Evolutionary conservation across 352 stramenopile species (phyloP).

Genomic region (Halophytophthora batemanensis): DNA sequence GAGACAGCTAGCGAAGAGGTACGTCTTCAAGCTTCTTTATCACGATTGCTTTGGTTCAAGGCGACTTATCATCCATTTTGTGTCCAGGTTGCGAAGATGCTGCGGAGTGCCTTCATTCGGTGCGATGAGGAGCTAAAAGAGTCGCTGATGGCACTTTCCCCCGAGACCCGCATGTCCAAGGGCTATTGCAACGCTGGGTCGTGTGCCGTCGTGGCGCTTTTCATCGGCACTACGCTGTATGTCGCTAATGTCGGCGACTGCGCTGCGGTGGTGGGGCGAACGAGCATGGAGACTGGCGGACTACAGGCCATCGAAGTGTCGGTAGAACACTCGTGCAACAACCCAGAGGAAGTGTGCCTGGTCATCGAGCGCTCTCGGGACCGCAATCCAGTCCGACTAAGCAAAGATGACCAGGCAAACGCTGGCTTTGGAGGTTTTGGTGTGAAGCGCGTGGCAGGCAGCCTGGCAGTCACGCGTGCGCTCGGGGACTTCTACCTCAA

Average conservation of each 20-base stretch:
- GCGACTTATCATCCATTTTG: background rate
- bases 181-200: conserved; percentile 72
- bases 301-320: conserved; percentile 39
- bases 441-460: conserved; percentile 90
- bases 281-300: conserved; percentile 32
- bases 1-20: conserved; percentile 33
- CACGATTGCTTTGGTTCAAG: background rate
- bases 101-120: conserved; percentile 42
- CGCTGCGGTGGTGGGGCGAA: conserved; percentile 79
- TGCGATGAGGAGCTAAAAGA: conserved; percentile 63
- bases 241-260: conserved; percentile 92
- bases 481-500: conserved; percentile 95
- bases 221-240: conserved; percentile 68
- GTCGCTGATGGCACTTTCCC: conserved; percentile 40
- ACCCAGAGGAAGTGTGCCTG: conserved; percentile 44
- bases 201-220: conserved; percentile 59
- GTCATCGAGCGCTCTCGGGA: conserved; percentile 66
- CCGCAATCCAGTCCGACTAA: conserved; percentile 85
- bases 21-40: background rate
- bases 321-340: conserved; percentile 59
- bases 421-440: conserved; percentile 58
- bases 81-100: conserved; percentile 11
- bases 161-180: conserved; percentile 45
- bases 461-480: conserved; percentile 88
- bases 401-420: conserved; percentile 86